A percentile compares a stretch with the other conserved stretches of the same genome.
Evolutionary conservation across 148 eudicot species (phyloP).

Genomic region (Drosera capensis): DNA sequence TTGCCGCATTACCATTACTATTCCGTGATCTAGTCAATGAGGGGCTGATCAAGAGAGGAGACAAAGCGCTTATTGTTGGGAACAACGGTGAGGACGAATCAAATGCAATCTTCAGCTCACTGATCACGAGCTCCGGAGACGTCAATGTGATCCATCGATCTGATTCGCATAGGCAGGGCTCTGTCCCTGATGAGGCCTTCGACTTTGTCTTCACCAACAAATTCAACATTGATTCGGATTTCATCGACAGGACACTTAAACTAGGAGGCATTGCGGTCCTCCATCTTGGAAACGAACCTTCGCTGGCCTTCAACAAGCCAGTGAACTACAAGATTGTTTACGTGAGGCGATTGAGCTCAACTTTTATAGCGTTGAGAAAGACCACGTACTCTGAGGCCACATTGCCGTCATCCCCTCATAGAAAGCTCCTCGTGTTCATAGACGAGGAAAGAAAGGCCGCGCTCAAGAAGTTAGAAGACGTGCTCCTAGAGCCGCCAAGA

Average conservation of each 20-base stretch:
- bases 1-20: slow-evolving; percentile 14
- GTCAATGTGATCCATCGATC: slow-evolving; percentile 8
- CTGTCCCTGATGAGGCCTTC: slow-evolving; percentile 16
- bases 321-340: slow-evolving; percentile 30
- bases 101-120: background rate
- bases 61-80: slow-evolving; percentile 16
- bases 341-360: slow-evolving; percentile 11
- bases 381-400: background rate
- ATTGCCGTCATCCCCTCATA: background rate
- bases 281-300: slow-evolving; percentile 13
- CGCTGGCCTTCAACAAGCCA: slow-evolving; percentile 11
- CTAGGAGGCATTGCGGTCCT: slow-evolving; percentile 22
- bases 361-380: slow-evolving; percentile 24
- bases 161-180: slow-evolving; percentile 12
- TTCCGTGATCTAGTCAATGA: slow-evolving; percentile 31
- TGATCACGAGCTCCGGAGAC: slow-evolving; percentile 1
- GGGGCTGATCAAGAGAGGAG: slow-evolving; percentile 23
- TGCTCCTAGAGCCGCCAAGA: slow-evolving; percentile 44
- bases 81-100: slow-evolving; percentile 2
- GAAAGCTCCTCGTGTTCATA: slow-evolving; percentile 16
- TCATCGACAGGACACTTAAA: slow-evolving; percentile 30
- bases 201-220: slow-evolving; percentile 23
- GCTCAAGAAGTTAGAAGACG: slow-evolving; percentile 40
- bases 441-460: slow-evolving; percentile 33
- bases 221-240: slow-evolving; percentile 3